Base-by-base conservation (phyloP, 2,329 filamentous ascomycete species). In the Calonectria crousiana region DNA sequence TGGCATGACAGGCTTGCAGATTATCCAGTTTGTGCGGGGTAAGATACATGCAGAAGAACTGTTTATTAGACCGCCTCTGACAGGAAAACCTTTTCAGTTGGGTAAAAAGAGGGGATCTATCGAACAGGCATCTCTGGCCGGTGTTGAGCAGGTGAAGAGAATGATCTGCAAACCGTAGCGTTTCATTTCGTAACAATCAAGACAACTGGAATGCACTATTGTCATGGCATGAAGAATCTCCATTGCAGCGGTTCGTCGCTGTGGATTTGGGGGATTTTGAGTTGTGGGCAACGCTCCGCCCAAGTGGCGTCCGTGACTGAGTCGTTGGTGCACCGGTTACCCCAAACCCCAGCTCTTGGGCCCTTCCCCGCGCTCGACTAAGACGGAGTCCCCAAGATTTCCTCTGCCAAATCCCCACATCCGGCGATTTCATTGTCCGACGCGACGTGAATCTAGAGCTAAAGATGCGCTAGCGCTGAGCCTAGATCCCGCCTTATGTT, bases 1-100 rank as follows among this genome's bases (percentile, higher is more conserved):
- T 0, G 78, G 78, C 6, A 80, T 81, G 78, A 73, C 76, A 8
- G 78, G 81, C n/a, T 72, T 79, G 32, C 75, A 77, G 11, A 78
- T 80, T 1, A 56, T 78, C 2, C 66, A 58, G 26, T 80, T 80
- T 36, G 79, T 81, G 10, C 74, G 76, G 64, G 80, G 80, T 2
- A 81, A 80, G 23, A 79, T 81, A 78, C 77, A 78, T 18, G 77
- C 76, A 2, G 80, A 81, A 10, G 79, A 81, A 18, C 62, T 81
- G 1, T 80, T 80, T 78, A 6, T 75, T 80, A 2, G 75, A 76
- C 10, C 67, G 69, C 18, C 66, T 81, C 0, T 76, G 79, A 34
- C 56, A 67, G 0, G 70, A 79, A 52, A 77, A 71, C 8, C 73
- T 81, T n/a, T 79, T 78, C 26, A 16, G 14, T 6, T 53, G 32